phyloP scores from a whole-genome alignment of 148 eudicot species.

The Dysphania ambrosioides region DNA sequence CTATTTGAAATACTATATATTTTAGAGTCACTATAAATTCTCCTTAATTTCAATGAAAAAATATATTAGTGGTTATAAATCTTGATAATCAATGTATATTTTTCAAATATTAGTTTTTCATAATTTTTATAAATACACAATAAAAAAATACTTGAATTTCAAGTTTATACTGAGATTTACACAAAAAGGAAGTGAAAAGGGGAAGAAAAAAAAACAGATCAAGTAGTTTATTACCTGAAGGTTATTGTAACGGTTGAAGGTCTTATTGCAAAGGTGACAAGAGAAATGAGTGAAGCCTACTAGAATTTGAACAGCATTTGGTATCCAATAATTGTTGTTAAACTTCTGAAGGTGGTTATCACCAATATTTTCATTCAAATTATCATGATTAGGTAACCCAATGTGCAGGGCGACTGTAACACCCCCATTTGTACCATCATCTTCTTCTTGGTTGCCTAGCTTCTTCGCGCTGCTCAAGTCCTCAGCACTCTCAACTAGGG shows the following conservation, averaged over 20 bases:
- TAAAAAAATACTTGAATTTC: too few relatives aligned
- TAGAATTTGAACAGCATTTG: conserved; percentile 59
- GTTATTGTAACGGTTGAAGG: conserved; percentile 82
- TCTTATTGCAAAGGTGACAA: conserved; percentile 70
- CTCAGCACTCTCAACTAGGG: conserved; percentile 10
- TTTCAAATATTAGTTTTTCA: too few relatives aligned
- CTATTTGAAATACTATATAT: too few relatives aligned
- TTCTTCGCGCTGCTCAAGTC: conserved; percentile 3
- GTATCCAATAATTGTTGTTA: conserved; percentile 57
- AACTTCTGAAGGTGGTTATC: background rate
- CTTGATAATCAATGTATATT: too few relatives aligned
- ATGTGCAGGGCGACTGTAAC: conserved; percentile 59
- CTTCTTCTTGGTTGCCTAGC: conserved; percentile 11
- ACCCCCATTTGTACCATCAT: conserved; percentile 29
- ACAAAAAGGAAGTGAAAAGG: too few relatives aligned
- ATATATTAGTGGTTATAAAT: too few relatives aligned
- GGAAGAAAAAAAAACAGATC: too few relatives aligned
- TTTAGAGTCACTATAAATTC: too few relatives aligned
- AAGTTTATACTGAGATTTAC: too few relatives aligned
- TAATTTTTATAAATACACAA: too few relatives aligned
- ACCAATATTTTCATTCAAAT: background rate
- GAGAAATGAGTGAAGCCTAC: conserved; percentile 79
- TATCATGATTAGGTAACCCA: conserved; percentile 40
- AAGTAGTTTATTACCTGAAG: conserved; percentile 59
- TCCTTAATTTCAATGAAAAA: too few relatives aligned